phyloP scores from a whole-genome alignment of 2,329 filamentous ascomycete species.

The Aspergillus pseudoterreus region DNA sequence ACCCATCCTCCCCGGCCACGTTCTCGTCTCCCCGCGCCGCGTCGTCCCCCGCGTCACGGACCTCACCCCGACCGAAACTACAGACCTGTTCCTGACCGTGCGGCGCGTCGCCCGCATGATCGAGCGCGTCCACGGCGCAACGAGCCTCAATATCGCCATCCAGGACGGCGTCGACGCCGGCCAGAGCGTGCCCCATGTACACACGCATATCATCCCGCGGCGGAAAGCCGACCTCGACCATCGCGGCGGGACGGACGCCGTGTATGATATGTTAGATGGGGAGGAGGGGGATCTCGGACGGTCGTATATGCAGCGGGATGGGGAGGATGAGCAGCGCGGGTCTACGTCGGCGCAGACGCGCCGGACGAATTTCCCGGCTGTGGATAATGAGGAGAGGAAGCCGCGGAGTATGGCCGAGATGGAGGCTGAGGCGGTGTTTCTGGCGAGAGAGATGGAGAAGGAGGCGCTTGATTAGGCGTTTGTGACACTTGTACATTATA shows the following conservation, averaged over 20 bases:
- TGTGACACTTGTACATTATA: too few relatives aligned
- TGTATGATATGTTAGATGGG: slow-evolving; percentile 79
- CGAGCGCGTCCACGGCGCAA: slow-evolving; percentile 56
- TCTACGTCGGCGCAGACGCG: slow-evolving; percentile 35
- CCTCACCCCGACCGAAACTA: slow-evolving; percentile 67
- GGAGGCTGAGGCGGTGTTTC: slow-evolving; percentile 42
- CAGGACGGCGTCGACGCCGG: slow-evolving; percentile 89
- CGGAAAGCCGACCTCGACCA: slow-evolving; percentile 56
- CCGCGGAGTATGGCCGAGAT: slow-evolving; percentile 44
- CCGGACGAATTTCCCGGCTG: slow-evolving; percentile 63
- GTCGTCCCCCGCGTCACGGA: slow-evolving; percentile 70
- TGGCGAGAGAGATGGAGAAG: slow-evolving; percentile 34
- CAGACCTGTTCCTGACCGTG: slow-evolving; percentile 82
- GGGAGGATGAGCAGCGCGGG: slow-evolving; percentile 42
- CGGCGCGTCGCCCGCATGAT: slow-evolving; percentile 78
- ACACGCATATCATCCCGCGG: slow-evolving; percentile 86
- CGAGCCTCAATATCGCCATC: slow-evolving; percentile 88
- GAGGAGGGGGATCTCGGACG: slow-evolving; percentile 80
- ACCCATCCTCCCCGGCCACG: slow-evolving; percentile 86
- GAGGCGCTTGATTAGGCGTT: slow-evolving; percentile 27
- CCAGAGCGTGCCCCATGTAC: slow-evolving; percentile 90
- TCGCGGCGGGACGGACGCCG: slow-evolving; percentile 61
- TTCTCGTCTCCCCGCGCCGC: slow-evolving; percentile 77
- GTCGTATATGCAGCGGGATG: slow-evolving; percentile 46
- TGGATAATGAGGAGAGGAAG: slow-evolving; percentile 59